Percentiles rank a stretch among this genome's conserved stretches.
These are phyloP conservation scores for Phtheirospermum japonicum DNA, from an alignment of 257 asterid genomes.

Conservation along the genomic window DNA sequence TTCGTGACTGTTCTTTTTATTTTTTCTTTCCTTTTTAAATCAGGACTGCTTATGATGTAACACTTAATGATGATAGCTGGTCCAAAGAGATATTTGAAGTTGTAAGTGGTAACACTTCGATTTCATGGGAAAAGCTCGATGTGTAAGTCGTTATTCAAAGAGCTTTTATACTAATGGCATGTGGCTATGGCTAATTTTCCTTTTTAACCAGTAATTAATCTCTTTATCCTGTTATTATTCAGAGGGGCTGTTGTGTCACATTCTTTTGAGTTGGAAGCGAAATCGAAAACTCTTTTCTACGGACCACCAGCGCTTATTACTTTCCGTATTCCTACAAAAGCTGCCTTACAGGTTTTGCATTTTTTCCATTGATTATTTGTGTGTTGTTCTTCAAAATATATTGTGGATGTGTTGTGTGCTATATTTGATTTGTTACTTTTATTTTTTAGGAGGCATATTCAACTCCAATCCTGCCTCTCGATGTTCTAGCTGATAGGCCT, in stretches of 20 bases:
- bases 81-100: slow-evolving; percentile 54
- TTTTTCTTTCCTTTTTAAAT: no score
- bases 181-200: slow-evolving; percentile 1
- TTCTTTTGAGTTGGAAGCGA: slow-evolving; percentile 88
- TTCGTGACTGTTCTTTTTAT: neutral
- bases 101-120: slow-evolving; percentile 74
- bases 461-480: slow-evolving; percentile 80
- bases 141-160: slow-evolving; percentile 50
- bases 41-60: slow-evolving; percentile 92
- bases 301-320: slow-evolving; percentile 80
- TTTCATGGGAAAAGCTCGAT: slow-evolving; percentile 94
- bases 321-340: slow-evolving; percentile 80
- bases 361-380: neutral
- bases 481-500: slow-evolving; percentile 78
- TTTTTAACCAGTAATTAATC: neutral
- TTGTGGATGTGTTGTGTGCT: slow-evolving; percentile 15
- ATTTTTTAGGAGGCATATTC: slow-evolving; percentile 74
- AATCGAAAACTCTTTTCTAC: slow-evolving; percentile 52
- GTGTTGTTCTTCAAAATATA: slow-evolving; percentile 4
- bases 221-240: slow-evolving; percentile 27
- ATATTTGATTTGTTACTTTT: slow-evolving; percentile 20
- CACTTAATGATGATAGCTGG: slow-evolving; percentile 82
- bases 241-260: slow-evolving; percentile 76
- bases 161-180: neutral
- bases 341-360: slow-evolving; percentile 72